These are phyloP conservation scores for Psilocybe azurescens DNA, from an alignment of 768 basidiomycete species.

Conservation along the genomic window DNA sequence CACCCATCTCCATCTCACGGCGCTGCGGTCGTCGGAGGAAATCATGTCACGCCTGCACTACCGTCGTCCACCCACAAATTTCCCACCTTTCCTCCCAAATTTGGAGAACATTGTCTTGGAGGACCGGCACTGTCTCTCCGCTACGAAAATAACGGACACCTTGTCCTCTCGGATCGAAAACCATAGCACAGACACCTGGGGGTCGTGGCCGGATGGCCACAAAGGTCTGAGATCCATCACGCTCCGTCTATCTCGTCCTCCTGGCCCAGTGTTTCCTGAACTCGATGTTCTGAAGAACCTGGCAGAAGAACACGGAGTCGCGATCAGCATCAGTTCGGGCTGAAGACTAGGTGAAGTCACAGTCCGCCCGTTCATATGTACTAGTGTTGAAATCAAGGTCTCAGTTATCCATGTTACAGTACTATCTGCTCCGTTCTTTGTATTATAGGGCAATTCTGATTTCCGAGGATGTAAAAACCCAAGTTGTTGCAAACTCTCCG, in stretches of 20 bases:
- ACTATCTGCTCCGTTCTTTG: no score
- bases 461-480: no score
- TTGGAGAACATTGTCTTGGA: conserved; percentile 20
- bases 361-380: not conserved
- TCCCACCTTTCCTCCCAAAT: conserved; percentile 17
- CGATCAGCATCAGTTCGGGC: conserved; percentile 8
- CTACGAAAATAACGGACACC: conserved; percentile 16
- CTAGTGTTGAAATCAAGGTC: no score
- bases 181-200: conserved; percentile 2
- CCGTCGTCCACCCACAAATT: conserved; percentile 5
- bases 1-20: conserved; percentile 21
- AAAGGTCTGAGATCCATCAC: conserved; percentile 14
- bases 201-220: conserved; percentile 1
- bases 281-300: conserved; percentile 19
- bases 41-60: conserved; percentile 24
- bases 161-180: conserved; percentile 19
- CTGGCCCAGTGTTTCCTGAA: conserved; percentile 20
- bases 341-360: conserved; percentile 2
- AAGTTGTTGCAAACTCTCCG: no score
- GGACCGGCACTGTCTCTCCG: conserved; percentile 21
- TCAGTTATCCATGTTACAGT: no score
- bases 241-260: conserved; percentile 23
- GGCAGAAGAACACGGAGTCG: conserved; percentile 20
- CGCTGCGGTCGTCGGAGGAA: conserved; percentile 19
- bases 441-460: no score